Evolutionary conservation across 768 basidiomycete species (phyloP).

Genomic region (Chalciporus pseudorubinellus): DNA sequence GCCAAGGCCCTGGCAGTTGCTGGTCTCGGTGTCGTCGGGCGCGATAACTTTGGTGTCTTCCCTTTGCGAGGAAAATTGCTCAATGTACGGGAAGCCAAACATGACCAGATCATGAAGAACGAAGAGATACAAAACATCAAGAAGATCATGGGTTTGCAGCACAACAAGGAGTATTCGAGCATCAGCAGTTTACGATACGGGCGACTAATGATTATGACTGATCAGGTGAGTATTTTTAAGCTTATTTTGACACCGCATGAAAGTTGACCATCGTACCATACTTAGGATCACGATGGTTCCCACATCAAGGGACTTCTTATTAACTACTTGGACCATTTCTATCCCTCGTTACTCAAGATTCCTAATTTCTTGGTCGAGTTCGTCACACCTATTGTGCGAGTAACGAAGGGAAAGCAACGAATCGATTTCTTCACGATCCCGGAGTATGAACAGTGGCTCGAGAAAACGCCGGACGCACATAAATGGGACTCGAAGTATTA

Average conservation of each 20-base stretch:
- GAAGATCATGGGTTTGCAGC: conserved; percentile 95
- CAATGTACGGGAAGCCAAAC: conserved; percentile 95
- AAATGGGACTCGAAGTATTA: conserved; percentile 96
- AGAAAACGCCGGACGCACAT: conserved; percentile 67
- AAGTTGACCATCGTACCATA: not conserved
- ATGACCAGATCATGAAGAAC: conserved; percentile 98
- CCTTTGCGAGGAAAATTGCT: conserved; percentile 95
- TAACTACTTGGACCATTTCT: conserved; percentile 97
- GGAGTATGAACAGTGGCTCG: conserved; percentile 92
- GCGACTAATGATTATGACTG: conserved; percentile 98
- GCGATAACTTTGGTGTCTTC: conserved; percentile 97
- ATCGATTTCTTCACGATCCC: conserved; percentile 96
- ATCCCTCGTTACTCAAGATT: conserved; percentile 87
- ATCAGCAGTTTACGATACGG: conserved; percentile 81
- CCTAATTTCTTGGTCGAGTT: conserved; percentile 96
- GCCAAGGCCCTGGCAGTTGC: conserved; percentile 96
- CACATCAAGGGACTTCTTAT: conserved; percentile 99
- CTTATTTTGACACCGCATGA: not conserved
- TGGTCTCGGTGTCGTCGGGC: conserved; percentile 90
- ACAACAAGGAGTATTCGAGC: conserved; percentile 83
- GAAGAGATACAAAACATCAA: conserved; percentile 96
- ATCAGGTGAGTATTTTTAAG: conserved; percentile 67
- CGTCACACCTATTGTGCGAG: conserved; percentile 96
- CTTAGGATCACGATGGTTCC: conserved; percentile 98
- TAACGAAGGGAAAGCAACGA: conserved; percentile 75